Conservation (phyloP, 768 basidiomycete species). For the Pisolithus orientalis region DNA sequence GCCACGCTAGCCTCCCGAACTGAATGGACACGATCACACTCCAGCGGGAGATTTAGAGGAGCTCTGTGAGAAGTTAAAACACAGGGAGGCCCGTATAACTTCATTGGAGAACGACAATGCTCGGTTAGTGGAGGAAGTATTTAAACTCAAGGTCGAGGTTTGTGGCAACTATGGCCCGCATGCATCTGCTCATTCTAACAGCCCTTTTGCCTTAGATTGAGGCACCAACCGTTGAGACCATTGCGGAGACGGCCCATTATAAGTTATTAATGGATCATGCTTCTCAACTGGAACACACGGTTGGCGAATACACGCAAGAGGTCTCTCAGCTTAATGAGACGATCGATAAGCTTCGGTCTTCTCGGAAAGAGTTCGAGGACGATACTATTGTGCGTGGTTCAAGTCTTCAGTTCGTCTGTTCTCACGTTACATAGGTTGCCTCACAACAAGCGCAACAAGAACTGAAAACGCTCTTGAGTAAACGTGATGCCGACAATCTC, state of each 20-base stretch:
- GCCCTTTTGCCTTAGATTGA: slow-evolving; percentile 28
- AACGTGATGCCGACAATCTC: slow-evolving; percentile 59
- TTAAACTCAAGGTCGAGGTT: slow-evolving; percentile 42
- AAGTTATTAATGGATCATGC: slow-evolving; percentile 51
- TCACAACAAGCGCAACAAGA: slow-evolving; percentile 55
- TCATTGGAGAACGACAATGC: slow-evolving; percentile 43
- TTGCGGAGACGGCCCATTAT: slow-evolving; percentile 48
- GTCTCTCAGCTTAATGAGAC: slow-evolving; percentile 38
- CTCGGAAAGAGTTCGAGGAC: slow-evolving; percentile 45
- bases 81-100: slow-evolving; percentile 37
- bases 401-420: slow-evolving; percentile 6
- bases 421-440: slow-evolving; percentile 26
- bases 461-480: slow-evolving; percentile 49
- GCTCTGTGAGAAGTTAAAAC: slow-evolving; percentile 19
- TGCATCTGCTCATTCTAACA: background rate
- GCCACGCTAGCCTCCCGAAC: slow-evolving; percentile 34
- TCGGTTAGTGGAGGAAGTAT: slow-evolving; percentile 40
- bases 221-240: slow-evolving; percentile 36
- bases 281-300: slow-evolving; percentile 38
- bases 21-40: slow-evolving; percentile 36
- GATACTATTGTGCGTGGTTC: slow-evolving; percentile 33
- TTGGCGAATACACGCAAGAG: slow-evolving; percentile 35
- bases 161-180: slow-evolving; percentile 3
- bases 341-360: slow-evolving; percentile 31
- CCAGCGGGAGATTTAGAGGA: slow-evolving; percentile 37